These are phyloP conservation scores for Chenopodium berlandieri DNA, from an alignment of 148 eudicot species.

Conservation along the genomic window DNA sequence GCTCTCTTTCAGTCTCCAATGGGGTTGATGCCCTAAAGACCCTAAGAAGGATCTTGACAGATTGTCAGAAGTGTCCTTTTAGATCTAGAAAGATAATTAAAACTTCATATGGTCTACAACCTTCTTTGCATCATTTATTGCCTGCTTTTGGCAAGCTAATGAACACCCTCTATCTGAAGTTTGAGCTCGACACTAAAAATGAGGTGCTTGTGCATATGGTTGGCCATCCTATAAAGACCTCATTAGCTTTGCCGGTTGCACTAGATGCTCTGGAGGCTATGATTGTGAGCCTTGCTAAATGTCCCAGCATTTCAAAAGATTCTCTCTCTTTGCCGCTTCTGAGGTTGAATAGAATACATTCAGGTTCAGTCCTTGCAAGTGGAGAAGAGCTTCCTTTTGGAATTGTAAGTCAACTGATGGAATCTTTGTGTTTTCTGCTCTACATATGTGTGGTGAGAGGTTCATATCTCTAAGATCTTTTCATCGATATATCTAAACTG, in stretches of 20 bases:
- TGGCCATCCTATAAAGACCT: conserved; percentile 77
- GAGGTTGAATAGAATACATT: conserved; percentile 75
- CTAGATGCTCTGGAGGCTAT: conserved; percentile 82
- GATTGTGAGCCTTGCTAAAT: conserved; percentile 40
- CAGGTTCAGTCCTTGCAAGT: conserved; percentile 80
- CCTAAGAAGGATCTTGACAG: conserved; percentile 46
- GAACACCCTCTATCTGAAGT: conserved; percentile 61
- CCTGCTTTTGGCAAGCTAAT: conserved; percentile 57
- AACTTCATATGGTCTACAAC: conserved; percentile 32
- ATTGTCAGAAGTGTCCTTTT: conserved; percentile 65
- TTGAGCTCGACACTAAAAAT: conserved; percentile 41
- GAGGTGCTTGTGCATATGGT: conserved; percentile 50
- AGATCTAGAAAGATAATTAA: conserved; percentile 53
- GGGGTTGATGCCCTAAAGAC: conserved; percentile 45
- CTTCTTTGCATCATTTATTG: conserved; percentile 41
- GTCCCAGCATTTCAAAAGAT: conserved; percentile 35
- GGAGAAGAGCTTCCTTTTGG: conserved; percentile 98
- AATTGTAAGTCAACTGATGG: conserved; percentile 56
- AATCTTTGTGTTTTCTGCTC: not conserved
- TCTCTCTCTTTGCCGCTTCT: conserved; percentile 62
- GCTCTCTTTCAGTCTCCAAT: conserved; percentile 38
- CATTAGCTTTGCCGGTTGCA: conserved; percentile 83
- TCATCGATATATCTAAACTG: not conserved
- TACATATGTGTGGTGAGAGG: not conserved
- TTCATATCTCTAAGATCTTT: conserved; percentile 13